Evolutionary conservation across 2,329 filamentous ascomycete genomes (phyloP).

Genomic region (Apiospora arundinis): DNA sequence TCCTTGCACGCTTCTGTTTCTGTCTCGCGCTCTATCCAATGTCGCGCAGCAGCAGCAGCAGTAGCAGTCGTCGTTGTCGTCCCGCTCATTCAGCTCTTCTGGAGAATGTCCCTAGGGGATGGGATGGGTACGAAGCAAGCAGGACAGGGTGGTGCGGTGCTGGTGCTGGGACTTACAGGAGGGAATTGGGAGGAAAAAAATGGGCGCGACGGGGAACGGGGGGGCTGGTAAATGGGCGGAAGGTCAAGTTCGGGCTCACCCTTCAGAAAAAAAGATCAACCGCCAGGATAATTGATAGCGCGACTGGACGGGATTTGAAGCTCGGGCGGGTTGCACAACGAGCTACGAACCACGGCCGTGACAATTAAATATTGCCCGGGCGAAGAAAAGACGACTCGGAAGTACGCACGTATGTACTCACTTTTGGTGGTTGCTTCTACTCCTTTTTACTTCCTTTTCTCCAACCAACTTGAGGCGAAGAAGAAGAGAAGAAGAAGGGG

Average conservation of each 20-base stretch:
- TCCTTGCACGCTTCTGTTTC: background rate
- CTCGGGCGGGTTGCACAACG: conserved; percentile 10
- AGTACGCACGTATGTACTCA: conserved; percentile 6
- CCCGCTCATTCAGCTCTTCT: conserved; percentile 19
- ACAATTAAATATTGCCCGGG: conserved; percentile 1
- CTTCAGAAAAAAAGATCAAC: conserved; percentile 19
- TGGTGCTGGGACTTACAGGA: conserved; percentile 16
- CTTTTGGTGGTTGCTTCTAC: background rate
- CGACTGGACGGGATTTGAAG: conserved; percentile 12
- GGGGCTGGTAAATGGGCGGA: conserved; percentile 16
- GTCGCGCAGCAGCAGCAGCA: background rate
- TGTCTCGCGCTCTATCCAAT: conserved; percentile 12
- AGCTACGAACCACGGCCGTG: conserved; percentile 16
- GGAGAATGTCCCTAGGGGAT: conserved; percentile 13
- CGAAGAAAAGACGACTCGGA: background rate
- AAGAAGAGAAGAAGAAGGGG: background rate
- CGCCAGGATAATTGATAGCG: conserved; percentile 19
- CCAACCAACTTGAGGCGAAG: background rate
- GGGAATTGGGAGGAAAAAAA: conserved; percentile 17
- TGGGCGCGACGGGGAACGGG: conserved; percentile 18
- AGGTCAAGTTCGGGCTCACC: conserved; percentile 2
- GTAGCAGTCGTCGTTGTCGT: background rate
- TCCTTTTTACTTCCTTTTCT: background rate
- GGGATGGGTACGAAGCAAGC: conserved; percentile 14
- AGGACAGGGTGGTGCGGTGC: background rate